Evolutionary conservation across 164 flowering plant species (phyloP).

Genomic region (Litsea cubeba): DNA sequence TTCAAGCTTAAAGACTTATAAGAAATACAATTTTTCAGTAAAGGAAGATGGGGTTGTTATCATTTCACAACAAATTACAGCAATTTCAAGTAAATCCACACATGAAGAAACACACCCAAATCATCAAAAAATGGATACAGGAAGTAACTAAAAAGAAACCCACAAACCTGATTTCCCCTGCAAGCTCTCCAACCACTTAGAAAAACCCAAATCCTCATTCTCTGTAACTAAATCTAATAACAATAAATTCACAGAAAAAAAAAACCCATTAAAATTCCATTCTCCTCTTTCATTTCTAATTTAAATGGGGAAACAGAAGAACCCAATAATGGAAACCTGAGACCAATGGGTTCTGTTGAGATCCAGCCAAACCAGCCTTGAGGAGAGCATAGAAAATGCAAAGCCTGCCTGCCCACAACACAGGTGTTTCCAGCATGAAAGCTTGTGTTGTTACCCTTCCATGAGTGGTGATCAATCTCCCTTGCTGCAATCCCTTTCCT

Average conservation of each 20-base stretch:
- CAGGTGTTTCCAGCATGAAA: slow-evolving; percentile 67
- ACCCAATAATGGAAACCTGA: slow-evolving; percentile 34
- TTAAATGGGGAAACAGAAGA: not conserved
- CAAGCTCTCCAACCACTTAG: slow-evolving; percentile 64
- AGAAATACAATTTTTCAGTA: not conserved
- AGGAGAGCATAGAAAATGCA: slow-evolving; percentile 80
- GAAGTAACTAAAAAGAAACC: not conserved
- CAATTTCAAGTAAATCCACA: not conserved
- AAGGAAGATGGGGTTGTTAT: too few relatives aligned
- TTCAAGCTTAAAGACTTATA: not conserved
- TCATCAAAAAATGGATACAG: not conserved
- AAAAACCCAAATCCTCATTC: slow-evolving; percentile 65
- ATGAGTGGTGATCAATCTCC: not conserved
- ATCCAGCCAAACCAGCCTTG: slow-evolving; percentile 89
- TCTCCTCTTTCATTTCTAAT: not conserved
- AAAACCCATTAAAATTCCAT: slow-evolving; percentile 1
- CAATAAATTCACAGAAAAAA: not conserved
- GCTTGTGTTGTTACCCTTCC: slow-evolving; percentile 26
- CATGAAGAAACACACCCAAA: not conserved
- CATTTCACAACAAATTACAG: not conserved
- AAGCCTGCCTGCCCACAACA: slow-evolving; percentile 81
- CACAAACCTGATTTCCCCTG: slow-evolving; percentile 72
- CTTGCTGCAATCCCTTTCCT: slow-evolving; percentile 9
- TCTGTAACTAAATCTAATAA: slow-evolving; percentile 38
- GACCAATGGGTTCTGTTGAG: slow-evolving; percentile 59